phyloP scores from a whole-genome alignment of 2,329 filamentous ascomycete genomes.

The Didymella pomorum region DNA sequence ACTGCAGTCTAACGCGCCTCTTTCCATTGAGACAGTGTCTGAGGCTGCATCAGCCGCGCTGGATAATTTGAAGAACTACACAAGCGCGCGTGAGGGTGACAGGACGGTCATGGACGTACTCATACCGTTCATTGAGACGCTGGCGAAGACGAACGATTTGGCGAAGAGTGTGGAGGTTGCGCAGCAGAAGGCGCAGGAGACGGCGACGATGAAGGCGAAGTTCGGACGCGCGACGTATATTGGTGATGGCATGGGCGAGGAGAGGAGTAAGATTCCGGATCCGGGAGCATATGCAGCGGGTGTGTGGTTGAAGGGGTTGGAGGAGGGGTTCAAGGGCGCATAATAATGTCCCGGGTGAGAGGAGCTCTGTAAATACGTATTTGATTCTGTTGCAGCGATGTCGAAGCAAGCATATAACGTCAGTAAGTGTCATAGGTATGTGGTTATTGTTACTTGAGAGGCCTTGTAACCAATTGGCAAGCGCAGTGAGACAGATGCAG shows the following conservation, averaged over 20 bases:
- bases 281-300: slow-evolving; percentile 79
- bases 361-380: background rate
- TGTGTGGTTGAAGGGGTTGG: slow-evolving; percentile 76
- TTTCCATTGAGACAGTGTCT: slow-evolving; percentile 51
- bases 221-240: slow-evolving; percentile 85
- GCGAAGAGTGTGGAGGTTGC: slow-evolving; percentile 77
- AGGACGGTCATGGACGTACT: slow-evolving; percentile 90
- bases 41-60: slow-evolving; percentile 55
- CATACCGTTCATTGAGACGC: slow-evolving; percentile 80
- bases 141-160: slow-evolving; percentile 70
- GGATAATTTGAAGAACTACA: slow-evolving; percentile 69
- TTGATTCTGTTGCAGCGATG: background rate
- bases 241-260: slow-evolving; percentile 69
- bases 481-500: background rate
- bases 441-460: background rate
- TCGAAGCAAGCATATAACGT: background rate
- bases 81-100: slow-evolving; percentile 85
- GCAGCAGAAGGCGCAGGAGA: slow-evolving; percentile 76
- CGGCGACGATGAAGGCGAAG: slow-evolving; percentile 88
- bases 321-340: slow-evolving; percentile 27
- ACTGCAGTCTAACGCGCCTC: slow-evolving; percentile 25
- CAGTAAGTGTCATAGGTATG: background rate
- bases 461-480: background rate
- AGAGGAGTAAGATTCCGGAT: slow-evolving; percentile 63
- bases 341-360: background rate